Evolutionary conservation across 106 monocot genomes (phyloP).

Genomic region (Dendrobium chrysotoxum): DNA sequence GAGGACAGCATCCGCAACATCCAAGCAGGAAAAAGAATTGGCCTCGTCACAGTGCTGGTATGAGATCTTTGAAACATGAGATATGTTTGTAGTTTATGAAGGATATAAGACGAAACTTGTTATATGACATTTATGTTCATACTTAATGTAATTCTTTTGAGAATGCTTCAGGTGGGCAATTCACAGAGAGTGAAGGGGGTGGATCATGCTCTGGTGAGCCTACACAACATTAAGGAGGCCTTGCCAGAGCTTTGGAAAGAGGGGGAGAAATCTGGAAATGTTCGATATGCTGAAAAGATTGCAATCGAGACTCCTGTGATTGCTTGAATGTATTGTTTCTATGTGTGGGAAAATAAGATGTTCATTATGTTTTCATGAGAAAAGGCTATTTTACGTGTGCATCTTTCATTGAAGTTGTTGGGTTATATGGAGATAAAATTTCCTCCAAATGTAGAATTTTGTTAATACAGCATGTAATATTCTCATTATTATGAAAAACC

Average conservation of each 20-base stretch:
- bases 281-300: slow-evolving; percentile 30
- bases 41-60: slow-evolving; percentile 86
- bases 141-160: too few relatives aligned
- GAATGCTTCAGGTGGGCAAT: slow-evolving; percentile 51
- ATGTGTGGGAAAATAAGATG: too few relatives aligned
- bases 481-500: too few relatives aligned
- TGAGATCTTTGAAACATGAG: not conserved
- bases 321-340: slow-evolving; percentile 10
- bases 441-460: too few relatives aligned
- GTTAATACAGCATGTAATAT: too few relatives aligned
- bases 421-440: too few relatives aligned
- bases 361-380: too few relatives aligned
- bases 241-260: slow-evolving; percentile 78
- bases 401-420: too few relatives aligned
- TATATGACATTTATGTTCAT: too few relatives aligned
- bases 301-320: slow-evolving; percentile 68
- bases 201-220: slow-evolving; percentile 62
- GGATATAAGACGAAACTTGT: not conserved
- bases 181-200: slow-evolving; percentile 47
- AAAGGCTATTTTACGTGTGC: too few relatives aligned
- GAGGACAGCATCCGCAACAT: slow-evolving; percentile 88
- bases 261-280: slow-evolving; percentile 38
- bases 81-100: not conserved
- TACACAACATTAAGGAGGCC: slow-evolving; percentile 80
- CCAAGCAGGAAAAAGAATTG: slow-evolving; percentile 58